These are phyloP conservation scores for Isatis lusitanica DNA, from an alignment of 441 rosid species.

Conservation along the genomic window DNA sequence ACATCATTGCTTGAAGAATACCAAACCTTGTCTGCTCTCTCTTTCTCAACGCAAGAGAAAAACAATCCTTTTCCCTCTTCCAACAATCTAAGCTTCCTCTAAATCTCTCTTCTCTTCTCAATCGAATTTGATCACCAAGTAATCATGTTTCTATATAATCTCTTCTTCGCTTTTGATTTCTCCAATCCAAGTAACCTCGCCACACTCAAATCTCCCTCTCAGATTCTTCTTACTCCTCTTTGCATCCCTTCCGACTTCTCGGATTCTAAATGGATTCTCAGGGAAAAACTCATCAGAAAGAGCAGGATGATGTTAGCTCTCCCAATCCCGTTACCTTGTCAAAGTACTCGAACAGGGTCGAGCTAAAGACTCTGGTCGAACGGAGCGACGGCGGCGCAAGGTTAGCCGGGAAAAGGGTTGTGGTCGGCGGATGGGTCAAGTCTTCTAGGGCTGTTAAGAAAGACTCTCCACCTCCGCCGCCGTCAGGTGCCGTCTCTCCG, in stretches of 20 bases:
- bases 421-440: conserved; percentile 92
- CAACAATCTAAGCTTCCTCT: conserved; percentile 45
- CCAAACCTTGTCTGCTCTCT: conserved; percentile 58
- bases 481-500: conserved; percentile 4
- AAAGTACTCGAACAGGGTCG: conserved; percentile 67
- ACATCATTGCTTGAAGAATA: conserved; percentile 47
- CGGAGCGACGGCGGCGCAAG: conserved; percentile 50
- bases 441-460: conserved; percentile 56
- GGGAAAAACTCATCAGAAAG: conserved; percentile 25
- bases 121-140: conserved; percentile 11
- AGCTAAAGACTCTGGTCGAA: conserved; percentile 54
- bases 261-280: conserved; percentile 39
- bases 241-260: not conserved
- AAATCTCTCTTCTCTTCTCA: conserved; percentile 49
- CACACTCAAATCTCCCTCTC: conserved; percentile 8
- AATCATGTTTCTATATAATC: conserved; percentile 36
- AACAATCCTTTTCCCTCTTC: conserved; percentile 75
- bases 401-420: conserved; percentile 52
- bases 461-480: conserved; percentile 36
- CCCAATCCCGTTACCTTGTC: conserved; percentile 17
- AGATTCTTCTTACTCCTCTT: not conserved
- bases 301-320: not conserved
- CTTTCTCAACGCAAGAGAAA: conserved; percentile 22
- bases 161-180: conserved; percentile 27
- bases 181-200: conserved; percentile 18